These are phyloP conservation scores for Ottelia alismoides DNA, from an alignment of 106 monocot genomes.

Conservation along the genomic window DNA sequence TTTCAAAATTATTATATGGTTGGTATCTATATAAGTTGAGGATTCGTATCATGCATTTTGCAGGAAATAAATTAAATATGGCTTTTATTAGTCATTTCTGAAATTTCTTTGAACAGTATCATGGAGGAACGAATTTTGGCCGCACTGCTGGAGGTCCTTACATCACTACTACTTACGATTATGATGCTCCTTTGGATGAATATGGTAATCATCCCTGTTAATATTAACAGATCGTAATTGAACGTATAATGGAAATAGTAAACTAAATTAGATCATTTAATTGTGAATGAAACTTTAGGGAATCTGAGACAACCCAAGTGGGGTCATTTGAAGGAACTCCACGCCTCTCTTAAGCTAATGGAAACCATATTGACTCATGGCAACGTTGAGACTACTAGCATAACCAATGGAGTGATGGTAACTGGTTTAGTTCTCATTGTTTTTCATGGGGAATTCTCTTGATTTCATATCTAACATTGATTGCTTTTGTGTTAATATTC, in stretches of 20 bases:
- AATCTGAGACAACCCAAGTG: constrained; percentile 86
- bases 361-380: constrained; percentile 24
- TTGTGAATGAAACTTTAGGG: no score
- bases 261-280: no score
- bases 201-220: constrained; percentile 37
- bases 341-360: constrained; percentile 8
- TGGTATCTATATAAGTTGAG: no score
- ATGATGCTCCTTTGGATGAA: constrained; percentile 69
- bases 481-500: not conserved
- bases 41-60: no score
- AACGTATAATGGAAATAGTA: no score
- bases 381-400: constrained; percentile 7
- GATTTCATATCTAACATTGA: no score
- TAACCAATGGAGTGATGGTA: constrained; percentile 23
- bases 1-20: constrained; percentile 72
- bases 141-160: constrained; percentile 59
- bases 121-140: constrained; percentile 73
- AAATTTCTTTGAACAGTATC: constrained; percentile 54
- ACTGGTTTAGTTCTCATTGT: not conserved
- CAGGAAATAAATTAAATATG: no score
- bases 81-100: no score
- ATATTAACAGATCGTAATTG: no score
- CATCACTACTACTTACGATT: constrained; percentile 61
- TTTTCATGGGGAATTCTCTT: not conserved
- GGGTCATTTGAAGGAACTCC: constrained; percentile 85